Evolutionary conservation across 208 protist genomes (phyloP).

Genomic region (Trypanosoma platydactyli): DNA sequence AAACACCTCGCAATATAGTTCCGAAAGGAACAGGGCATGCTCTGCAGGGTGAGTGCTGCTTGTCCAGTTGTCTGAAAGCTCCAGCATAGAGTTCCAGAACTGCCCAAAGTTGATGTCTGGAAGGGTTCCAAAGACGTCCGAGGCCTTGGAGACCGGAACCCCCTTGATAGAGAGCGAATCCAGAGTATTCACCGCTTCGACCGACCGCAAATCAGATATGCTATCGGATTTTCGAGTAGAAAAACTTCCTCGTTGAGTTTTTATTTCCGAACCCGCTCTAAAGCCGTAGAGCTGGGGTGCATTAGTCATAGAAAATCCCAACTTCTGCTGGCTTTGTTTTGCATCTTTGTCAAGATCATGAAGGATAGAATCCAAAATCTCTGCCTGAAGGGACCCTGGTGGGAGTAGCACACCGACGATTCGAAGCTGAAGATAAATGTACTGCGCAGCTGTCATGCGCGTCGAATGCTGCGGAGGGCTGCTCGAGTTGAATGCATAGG

Average conservation of each 20-base stretch:
- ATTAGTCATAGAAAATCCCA: conserved; percentile 48
- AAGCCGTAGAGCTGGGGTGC: conserved; percentile 33
- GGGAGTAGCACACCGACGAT: conserved; percentile 76
- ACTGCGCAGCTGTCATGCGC: conserved; percentile 83
- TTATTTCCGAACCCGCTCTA: neutral
- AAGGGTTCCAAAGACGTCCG: conserved; percentile 29
- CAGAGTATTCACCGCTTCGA: no score
- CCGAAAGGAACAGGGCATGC: conserved; percentile 69
- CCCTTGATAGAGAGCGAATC: no score
- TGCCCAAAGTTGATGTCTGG: conserved; percentile 74
- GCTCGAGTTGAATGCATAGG: neutral
- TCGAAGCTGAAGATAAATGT: conserved; percentile 84
- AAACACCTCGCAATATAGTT: conserved; percentile 86
- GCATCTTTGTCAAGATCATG: conserved; percentile 72
- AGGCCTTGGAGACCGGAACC: neutral
- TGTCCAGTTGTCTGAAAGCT: conserved; percentile 89
- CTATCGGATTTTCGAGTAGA: no score
- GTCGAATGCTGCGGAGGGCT: conserved; percentile 6
- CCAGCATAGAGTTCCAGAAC: conserved; percentile 86
- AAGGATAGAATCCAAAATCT: conserved; percentile 76
- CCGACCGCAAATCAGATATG: no score
- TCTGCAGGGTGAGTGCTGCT: conserved; percentile 66
- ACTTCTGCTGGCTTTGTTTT: conserved; percentile 33
- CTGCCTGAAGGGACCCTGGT: conserved; percentile 48
- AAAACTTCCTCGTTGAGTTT: no score